These are phyloP conservation scores for Thielaviopsis musarum DNA, from an alignment of 2,329 filamentous ascomycete species.

Conservation along the genomic window DNA sequence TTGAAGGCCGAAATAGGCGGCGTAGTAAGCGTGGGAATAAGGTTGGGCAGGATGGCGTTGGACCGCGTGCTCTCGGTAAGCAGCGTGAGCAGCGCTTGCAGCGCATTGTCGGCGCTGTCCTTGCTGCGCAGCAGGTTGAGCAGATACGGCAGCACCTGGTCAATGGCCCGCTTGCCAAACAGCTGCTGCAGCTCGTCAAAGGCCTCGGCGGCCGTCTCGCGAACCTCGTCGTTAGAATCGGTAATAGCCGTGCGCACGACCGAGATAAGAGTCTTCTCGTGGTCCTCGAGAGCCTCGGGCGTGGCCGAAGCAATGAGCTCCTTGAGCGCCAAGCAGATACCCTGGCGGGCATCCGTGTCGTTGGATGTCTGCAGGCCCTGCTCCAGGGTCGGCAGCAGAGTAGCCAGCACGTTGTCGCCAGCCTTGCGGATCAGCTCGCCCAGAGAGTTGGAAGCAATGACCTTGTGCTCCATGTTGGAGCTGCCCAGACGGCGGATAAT, in stretches of 20 bases:
- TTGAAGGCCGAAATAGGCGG: constrained; percentile 90
- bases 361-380: constrained; percentile 77
- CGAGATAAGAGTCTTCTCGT: constrained; percentile 87
- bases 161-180: constrained; percentile 82
- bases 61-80: constrained; percentile 86
- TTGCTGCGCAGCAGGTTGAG: constrained; percentile 79
- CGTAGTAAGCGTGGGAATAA: constrained; percentile 81
- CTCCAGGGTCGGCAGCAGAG: constrained; percentile 76
- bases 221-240: constrained; percentile 74
- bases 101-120: constrained; percentile 74
- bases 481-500: constrained; percentile 88
- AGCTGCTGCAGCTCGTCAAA: constrained; percentile 92
- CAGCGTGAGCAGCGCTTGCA: constrained; percentile 81
- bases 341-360: constrained; percentile 85
- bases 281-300: constrained; percentile 75
- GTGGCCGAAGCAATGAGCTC: constrained; percentile 86
- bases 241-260: constrained; percentile 87
- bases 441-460: constrained; percentile 92
- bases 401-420: constrained; percentile 81
- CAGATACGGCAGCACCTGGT: constrained; percentile 85
- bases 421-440: constrained; percentile 95
- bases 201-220: constrained; percentile 90
- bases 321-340: constrained; percentile 88
- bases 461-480: constrained; percentile 95
- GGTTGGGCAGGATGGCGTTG: constrained; percentile 90